Conservation (phyloP, 768 basidiomycete genomes). For the Termitomyces sp. region DNA sequence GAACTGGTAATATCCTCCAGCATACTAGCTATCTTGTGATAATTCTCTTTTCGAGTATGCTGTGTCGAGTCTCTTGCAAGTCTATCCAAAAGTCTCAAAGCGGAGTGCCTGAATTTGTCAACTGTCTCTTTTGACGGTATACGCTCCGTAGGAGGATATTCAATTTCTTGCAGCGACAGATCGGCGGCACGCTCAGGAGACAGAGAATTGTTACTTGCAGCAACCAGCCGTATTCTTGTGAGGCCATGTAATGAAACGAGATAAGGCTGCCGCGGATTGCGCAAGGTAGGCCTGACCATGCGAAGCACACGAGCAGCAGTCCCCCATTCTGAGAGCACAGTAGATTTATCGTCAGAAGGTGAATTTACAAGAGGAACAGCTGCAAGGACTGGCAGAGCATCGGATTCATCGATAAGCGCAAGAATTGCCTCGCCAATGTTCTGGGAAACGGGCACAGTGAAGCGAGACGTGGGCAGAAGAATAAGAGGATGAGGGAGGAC, state of each 20-base stretch:
- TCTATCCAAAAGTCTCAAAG: constrained; percentile 61
- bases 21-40: constrained; percentile 63
- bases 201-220: constrained; percentile 24
- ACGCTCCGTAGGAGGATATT: constrained; percentile 40
- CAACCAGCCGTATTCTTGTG: constrained; percentile 53
- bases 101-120: constrained; percentile 64
- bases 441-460: constrained; percentile 62
- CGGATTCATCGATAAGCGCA: constrained; percentile 62
- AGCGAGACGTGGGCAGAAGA: constrained; percentile 66
- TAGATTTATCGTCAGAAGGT: constrained; percentile 11
- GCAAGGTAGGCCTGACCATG: constrained; percentile 54
- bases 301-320: constrained; percentile 69
- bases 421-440: constrained; percentile 61
- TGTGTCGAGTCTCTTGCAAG: constrained; percentile 45
- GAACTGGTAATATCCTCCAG: constrained; percentile 65
- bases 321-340: constrained; percentile 49
- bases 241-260: constrained; percentile 70
- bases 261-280: constrained; percentile 55
- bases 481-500: constrained; percentile 66
- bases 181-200: constrained; percentile 20
- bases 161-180: constrained; percentile 37
- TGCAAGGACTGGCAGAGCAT: constrained; percentile 64
- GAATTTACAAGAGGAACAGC: constrained; percentile 48
- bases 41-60: constrained; percentile 56
- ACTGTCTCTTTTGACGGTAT: constrained; percentile 50